Evolutionary conservation across 768 basidiomycete genomes (phyloP).

Genomic region (Hericium rajendrae): DNA sequence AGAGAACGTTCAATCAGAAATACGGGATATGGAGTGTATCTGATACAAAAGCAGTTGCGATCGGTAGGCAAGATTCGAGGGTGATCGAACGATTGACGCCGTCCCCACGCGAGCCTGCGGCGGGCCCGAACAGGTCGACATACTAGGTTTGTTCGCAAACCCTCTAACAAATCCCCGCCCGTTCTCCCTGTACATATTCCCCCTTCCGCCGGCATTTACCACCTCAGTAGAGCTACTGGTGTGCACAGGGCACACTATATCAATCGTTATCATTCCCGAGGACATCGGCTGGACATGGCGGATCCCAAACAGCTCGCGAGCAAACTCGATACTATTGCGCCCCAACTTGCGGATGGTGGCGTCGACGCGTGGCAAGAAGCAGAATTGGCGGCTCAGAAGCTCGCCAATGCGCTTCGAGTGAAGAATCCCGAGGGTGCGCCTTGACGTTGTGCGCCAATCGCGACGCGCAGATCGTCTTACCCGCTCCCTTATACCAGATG

Average conservation of each 20-base stretch:
- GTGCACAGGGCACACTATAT: no score
- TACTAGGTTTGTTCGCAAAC: constrained; percentile 22
- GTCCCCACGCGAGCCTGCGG: constrained; percentile 40
- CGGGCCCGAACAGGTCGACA: constrained; percentile 41
- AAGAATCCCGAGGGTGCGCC: neutral
- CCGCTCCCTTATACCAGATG: constrained; percentile 32
- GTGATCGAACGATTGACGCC: constrained; percentile 24
- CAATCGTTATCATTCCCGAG: no score
- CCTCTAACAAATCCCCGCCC: constrained; percentile 16
- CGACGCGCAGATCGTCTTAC: neutral
- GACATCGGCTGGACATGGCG: neutral
- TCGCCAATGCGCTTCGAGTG: neutral
- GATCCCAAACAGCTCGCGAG: neutral
- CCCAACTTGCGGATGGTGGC: neutral
- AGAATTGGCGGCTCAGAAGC: neutral
- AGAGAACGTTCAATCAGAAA: no score
- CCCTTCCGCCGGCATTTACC: no score
- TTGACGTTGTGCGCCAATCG: neutral
- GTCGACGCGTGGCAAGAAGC: neutral
- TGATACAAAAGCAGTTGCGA: no score
- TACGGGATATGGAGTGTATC: no score
- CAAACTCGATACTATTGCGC: neutral
- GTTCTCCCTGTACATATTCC: no score
- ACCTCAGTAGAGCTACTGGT: no score
- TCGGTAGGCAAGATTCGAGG: no score